These are phyloP conservation scores for Curvularia lunata DNA, from an alignment of 2,329 filamentous ascomycete species.

Conservation along the genomic window DNA sequence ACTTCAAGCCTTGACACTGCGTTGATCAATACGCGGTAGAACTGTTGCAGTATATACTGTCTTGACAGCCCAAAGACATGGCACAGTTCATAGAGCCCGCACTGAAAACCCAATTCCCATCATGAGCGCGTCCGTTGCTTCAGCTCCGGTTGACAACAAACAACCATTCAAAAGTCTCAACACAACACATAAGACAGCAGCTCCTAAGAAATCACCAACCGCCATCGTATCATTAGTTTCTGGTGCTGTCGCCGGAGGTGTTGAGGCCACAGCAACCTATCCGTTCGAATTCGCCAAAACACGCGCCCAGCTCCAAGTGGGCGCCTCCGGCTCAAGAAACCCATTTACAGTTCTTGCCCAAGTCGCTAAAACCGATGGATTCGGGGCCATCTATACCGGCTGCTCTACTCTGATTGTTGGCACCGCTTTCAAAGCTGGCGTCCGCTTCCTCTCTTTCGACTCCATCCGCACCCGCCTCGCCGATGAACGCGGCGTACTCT, in stretches of 20 bases:
- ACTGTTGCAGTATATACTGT: conserved; percentile 2
- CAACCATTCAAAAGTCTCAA: conserved; percentile 1
- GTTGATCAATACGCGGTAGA: not conserved
- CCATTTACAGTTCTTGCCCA: conserved; percentile 32
- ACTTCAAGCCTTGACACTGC: not conserved
- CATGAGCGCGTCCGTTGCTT: conserved; percentile 14
- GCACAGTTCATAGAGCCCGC: not conserved
- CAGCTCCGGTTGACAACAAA: not conserved
- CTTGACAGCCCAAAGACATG: not conserved
- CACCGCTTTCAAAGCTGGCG: conserved; percentile 42
- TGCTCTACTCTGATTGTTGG: conserved; percentile 37
- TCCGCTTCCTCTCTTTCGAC: conserved; percentile 43
- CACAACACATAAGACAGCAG: not conserved
- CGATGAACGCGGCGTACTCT: conserved; percentile 34
- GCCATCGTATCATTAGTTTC: conserved; percentile 53
- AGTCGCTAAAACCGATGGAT: conserved; percentile 29
- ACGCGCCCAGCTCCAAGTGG: conserved; percentile 34
- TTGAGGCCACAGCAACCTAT: conserved; percentile 59
- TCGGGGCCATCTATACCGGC: conserved; percentile 41
- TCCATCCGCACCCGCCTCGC: conserved; percentile 35
- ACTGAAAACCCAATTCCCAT: not conserved
- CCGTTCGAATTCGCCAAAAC: conserved; percentile 48
- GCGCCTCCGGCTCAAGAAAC: conserved; percentile 19
- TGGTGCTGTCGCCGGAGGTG: conserved; percentile 60
- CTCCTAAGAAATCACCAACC: conserved; percentile 11